Evolutionary conservation across 106 monocot species (phyloP).

Genomic region (Agapanthus africanus): DNA sequence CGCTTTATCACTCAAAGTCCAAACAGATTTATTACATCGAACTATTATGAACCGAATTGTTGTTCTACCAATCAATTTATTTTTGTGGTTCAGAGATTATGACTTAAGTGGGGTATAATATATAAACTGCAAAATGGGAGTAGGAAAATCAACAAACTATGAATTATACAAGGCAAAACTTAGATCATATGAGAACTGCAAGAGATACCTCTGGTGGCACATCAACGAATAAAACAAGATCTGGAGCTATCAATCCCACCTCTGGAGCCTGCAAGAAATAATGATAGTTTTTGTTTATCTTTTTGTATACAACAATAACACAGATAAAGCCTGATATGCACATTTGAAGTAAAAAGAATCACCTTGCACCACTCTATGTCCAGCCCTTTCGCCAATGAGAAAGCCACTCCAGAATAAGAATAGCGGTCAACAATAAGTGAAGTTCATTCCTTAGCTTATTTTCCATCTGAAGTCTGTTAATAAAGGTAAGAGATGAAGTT

Average conservation of each 20-base stretch:
- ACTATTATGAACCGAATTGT: too few relatives aligned
- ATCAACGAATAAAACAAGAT: conserved; percentile 82
- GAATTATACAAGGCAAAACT: neutral
- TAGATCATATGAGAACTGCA: neutral
- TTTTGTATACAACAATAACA: neutral
- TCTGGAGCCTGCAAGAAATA: conserved; percentile 69
- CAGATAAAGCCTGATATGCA: neutral
- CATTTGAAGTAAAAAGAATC: neutral
- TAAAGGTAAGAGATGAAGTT: too few relatives aligned
- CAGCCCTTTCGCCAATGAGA: conserved; percentile 93
- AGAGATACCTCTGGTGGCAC: conserved; percentile 73
- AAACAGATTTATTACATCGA: too few relatives aligned
- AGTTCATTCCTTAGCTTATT: conserved; percentile 67
- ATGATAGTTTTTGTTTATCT: too few relatives aligned
- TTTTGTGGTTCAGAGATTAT: neutral
- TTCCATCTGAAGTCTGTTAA: conserved; percentile 75
- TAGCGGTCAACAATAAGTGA: conserved; percentile 85
- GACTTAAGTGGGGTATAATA: neutral
- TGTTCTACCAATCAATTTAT: too few relatives aligned
- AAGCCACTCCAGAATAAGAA: conserved; percentile 93
- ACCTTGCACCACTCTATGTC: conserved; percentile 96
- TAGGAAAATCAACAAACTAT: neutral
- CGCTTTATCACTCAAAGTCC: too few relatives aligned
- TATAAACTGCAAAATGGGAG: neutral
- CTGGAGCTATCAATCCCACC: conserved; percentile 81